Evolutionary conservation across 371 early-diverging fungal species (phyloP).

Genomic region (Circinella minor): DNA sequence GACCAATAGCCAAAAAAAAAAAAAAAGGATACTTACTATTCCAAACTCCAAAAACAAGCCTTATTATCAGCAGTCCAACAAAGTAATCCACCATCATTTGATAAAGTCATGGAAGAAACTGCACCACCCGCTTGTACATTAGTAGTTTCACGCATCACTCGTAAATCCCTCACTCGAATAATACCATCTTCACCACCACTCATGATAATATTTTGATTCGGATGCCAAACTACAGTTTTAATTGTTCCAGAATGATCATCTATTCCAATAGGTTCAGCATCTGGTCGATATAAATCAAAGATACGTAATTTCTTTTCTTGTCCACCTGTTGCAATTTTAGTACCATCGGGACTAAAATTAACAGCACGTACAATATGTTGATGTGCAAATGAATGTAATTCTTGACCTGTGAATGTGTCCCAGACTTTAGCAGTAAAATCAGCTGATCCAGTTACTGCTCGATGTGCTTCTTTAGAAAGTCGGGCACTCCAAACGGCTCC

Average conservation of each 20-base stretch:
- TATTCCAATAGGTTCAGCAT: constrained; percentile 53
- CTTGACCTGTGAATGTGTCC: constrained; percentile 79
- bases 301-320: constrained; percentile 79
- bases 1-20: not conserved
- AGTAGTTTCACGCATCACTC: constrained; percentile 65
- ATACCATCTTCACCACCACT: constrained; percentile 68
- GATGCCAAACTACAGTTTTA: constrained; percentile 75
- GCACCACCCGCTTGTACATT: constrained; percentile 62
- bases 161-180: constrained; percentile 76
- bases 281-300: constrained; percentile 77
- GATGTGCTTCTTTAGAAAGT: constrained; percentile 70
- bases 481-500: constrained; percentile 92
- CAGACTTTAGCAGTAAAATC: constrained; percentile 90
- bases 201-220: constrained; percentile 57
- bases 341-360: constrained; percentile 73
- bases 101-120: constrained; percentile 73
- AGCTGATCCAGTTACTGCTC: constrained; percentile 88
- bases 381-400: constrained; percentile 72
- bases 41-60: constrained; percentile 75
- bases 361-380: constrained; percentile 83
- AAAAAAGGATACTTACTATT: constrained; percentile 46
- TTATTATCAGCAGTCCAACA: constrained; percentile 77
- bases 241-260: constrained; percentile 68
- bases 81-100: constrained; percentile 71
- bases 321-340: constrained; percentile 80